A percentile compares a stretch with the other conserved stretches of the same genome.
Conservation (phyloP, 2,329 filamentous ascomycete genomes). For the Rugonectria rugulosa region DNA sequence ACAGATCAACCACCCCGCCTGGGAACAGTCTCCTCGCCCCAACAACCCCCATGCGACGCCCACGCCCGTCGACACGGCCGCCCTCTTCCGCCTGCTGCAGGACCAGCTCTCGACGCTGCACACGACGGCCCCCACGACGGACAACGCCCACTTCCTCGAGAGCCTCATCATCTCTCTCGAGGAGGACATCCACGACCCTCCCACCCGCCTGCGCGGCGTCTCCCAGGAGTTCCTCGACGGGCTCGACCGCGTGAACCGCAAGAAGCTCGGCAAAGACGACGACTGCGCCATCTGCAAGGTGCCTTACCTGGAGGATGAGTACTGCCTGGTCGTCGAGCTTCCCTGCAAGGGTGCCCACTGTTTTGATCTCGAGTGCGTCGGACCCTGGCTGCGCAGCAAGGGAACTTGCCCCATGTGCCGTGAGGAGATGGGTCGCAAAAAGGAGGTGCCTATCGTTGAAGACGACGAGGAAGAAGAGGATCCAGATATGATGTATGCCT, state of each 20-base stretch:
- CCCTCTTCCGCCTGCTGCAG: constrained; percentile 65
- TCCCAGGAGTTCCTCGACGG: constrained; percentile 65
- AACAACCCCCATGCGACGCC: constrained; percentile 66
- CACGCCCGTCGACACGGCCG: constrained; percentile 65
- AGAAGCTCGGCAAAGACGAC: constrained; percentile 58
- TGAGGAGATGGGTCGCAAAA: constrained; percentile 65
- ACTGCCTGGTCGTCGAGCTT: constrained; percentile 69
- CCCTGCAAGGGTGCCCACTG: constrained; percentile 65
- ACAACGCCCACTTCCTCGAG: constrained; percentile 59
- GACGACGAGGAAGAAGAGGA: constrained; percentile 61
- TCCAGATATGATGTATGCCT: constrained; percentile 57
- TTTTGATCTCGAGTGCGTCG: constrained; percentile 74
- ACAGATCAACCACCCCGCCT: constrained; percentile 54
- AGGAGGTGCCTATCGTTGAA: constrained; percentile 51
- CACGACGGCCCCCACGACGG: constrained; percentile 55
- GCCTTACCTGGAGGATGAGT: constrained; percentile 66
- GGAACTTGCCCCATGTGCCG: constrained; percentile 71
- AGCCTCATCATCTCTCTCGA: constrained; percentile 58
- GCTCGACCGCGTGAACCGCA: constrained; percentile 65
- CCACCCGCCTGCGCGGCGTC: constrained; percentile 61
- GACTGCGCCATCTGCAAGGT: constrained; percentile 71
- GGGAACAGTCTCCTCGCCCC: constrained; percentile 46
- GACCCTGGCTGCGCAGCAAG: constrained; percentile 70
- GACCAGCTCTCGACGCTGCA: constrained; percentile 64
- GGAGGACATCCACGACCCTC: constrained; percentile 60